Evolutionary conservation across 78 protist species (phyloP).

Genomic region (Dictyostelium purpureum): DNA sequence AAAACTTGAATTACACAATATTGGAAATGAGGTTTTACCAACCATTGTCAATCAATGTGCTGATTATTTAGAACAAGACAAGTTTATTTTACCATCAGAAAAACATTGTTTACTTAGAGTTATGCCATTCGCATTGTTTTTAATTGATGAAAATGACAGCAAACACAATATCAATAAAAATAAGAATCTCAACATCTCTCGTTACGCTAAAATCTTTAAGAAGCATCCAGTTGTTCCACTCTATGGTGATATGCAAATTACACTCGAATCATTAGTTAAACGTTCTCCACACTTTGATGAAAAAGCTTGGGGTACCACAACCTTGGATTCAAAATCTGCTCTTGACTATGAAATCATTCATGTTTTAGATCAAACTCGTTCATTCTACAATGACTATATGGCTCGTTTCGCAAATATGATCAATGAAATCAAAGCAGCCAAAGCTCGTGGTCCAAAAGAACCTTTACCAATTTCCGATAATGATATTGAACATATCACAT

Average conservation of each 20-base stretch:
- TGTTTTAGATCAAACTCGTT: background rate
- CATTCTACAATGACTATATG: conserved; percentile 46
- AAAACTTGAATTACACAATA: conserved; percentile 31
- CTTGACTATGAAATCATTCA: conserved; percentile 63
- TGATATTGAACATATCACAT: conserved; percentile 13
- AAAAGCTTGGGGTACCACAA: conserved; percentile 62
- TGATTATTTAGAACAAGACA: conserved; percentile 45
- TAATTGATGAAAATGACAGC: conserved; percentile 56
- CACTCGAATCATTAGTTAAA: conserved; percentile 56
- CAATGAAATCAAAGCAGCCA: conserved; percentile 47
- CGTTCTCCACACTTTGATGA: conserved; percentile 78
- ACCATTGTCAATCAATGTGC: conserved; percentile 44
- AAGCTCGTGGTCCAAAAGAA: conserved; percentile 27
- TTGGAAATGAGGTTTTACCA: conserved; percentile 70
- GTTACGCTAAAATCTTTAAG: conserved; percentile 66
- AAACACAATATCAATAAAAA: conserved; percentile 63
- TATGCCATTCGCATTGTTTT: conserved; percentile 80
- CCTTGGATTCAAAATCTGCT: conserved; percentile 36
- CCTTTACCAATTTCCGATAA: conserved; percentile 22
- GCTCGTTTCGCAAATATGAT: conserved; percentile 60
- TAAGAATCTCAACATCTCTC: conserved; percentile 72
- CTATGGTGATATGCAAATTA: conserved; percentile 91
- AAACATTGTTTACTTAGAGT: conserved; percentile 81
- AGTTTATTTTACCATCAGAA: conserved; percentile 81
- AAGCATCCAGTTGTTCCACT: conserved; percentile 85